Evolutionary conservation across 2,329 filamentous ascomycete genomes (phyloP).

Genomic region (Hypoxylon sp.): DNA sequence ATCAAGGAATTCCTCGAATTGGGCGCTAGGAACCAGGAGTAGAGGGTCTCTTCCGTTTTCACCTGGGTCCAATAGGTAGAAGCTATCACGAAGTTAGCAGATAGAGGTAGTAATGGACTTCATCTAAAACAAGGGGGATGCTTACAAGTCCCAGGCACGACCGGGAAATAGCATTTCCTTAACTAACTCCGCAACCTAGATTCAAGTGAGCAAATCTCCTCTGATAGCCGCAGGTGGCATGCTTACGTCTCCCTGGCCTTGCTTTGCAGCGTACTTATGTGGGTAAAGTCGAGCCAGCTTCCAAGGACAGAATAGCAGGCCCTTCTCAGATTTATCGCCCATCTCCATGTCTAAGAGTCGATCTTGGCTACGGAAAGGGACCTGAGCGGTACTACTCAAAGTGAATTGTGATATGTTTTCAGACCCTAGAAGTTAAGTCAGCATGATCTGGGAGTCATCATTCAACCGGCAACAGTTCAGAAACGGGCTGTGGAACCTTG

Average conservation of each 20-base stretch:
- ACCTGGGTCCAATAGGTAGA: constrained; percentile 71
- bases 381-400: not conserved
- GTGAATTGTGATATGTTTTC: not conserved
- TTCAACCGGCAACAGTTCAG: not conserved
- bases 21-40: constrained; percentile 74
- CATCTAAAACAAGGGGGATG: constrained; percentile 37
- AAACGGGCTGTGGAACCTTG: not conserved
- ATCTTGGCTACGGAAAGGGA: not conserved
- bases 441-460: not conserved
- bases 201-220: constrained; percentile 22
- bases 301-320: constrained; percentile 61
- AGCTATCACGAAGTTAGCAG: constrained; percentile 59
- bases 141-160: constrained; percentile 82
- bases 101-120: not conserved
- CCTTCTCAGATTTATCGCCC: constrained; percentile 48
- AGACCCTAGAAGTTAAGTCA: constrained; percentile 1
- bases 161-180: constrained; percentile 67
- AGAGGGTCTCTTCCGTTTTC: constrained; percentile 64
- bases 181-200: constrained; percentile 65
- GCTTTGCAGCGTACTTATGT: constrained; percentile 67
- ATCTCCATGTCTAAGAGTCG: constrained; percentile 33
- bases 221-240: not conserved
- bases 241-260: constrained; percentile 63
- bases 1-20: constrained; percentile 74
- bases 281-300: constrained; percentile 69